Evolutionary conservation across 768 basidiomycete species (phyloP), one percentile per base, ranked within the genome.

Genomic region (Xerocomellus amylosporus): DNA sequence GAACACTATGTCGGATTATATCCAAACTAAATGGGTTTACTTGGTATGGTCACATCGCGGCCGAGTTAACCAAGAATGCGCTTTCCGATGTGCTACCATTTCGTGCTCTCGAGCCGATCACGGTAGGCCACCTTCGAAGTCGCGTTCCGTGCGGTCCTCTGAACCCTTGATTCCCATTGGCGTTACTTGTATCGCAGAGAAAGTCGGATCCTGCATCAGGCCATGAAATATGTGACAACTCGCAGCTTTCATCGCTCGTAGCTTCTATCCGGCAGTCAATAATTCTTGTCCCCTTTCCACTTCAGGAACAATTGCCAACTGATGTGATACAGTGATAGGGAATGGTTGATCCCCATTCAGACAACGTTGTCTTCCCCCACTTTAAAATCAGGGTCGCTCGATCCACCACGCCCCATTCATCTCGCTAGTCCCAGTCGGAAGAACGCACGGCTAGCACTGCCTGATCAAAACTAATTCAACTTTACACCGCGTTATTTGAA

Each of bases 321-420:
- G 28, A 22, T 31, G 14, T 17, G 24, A 30, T 14, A 33, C 5
- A n/a, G n/a, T n/a, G 24, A 14, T 15, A 26, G 40, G 44, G 47
- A 2, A 42, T n/a, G 30, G 30, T 10, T 45, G 26, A 48, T 49
- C 44, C 45, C 55, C 46, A 54, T 53, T 54, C 37, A 33, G 42
- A 41, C 41, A 40, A 51, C 48, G 30, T 40, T 14, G 30, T 43
- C 20, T 20, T 19, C 19, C 24, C 22, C 42, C 24, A 38, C 46
- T 40, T 33, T 57, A 51, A 56, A 55, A 61, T 44, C 37, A 40
- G 56, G 54, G 51, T 51, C 22, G 19, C 13, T 42, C 37, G 13
- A 14, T 38, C 19, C 17, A 30, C 46, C 38, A 33, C 7, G 33
- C 39, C 14, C n/a, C 34, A 48, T 39, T 47, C 43, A 40, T 45